Percentiles rank a stretch among this genome's conserved stretches.
Conservation (phyloP, 345 rosid species). For the Isatis tinctoria region DNA sequence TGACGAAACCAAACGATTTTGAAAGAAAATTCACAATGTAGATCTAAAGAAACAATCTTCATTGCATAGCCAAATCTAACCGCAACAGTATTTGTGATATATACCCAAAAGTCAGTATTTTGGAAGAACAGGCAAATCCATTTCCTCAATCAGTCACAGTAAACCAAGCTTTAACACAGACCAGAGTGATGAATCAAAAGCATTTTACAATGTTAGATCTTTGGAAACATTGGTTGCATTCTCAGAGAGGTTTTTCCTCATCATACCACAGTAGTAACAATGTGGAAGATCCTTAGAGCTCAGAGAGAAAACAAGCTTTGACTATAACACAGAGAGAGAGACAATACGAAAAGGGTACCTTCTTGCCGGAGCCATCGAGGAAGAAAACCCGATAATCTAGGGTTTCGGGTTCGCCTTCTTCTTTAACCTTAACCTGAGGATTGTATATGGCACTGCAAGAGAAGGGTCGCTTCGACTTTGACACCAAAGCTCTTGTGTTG, state of each 20-base stretch:
- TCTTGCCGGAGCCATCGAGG: slow-evolving; percentile 63
- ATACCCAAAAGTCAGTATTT: background rate
- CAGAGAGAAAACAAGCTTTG: background rate
- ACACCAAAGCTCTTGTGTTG: slow-evolving; percentile 20
- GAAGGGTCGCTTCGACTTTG: slow-evolving; percentile 48
- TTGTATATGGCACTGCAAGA: slow-evolving; percentile 58
- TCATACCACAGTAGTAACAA: too few relatives aligned
- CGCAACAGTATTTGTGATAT: background rate
- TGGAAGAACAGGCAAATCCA: background rate
- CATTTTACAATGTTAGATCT: background rate
- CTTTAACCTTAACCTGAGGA: slow-evolving; percentile 54
- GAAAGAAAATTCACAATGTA: background rate
- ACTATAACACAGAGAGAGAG: background rate
- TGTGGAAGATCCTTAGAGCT: background rate
- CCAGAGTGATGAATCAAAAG: slow-evolving; percentile 13
- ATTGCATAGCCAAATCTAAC: background rate
- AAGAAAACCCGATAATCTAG: slow-evolving; percentile 80
- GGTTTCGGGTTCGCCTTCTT: slow-evolving; percentile 75
- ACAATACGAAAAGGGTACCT: slow-evolving; percentile 32
- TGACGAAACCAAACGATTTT: background rate
- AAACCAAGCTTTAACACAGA: background rate
- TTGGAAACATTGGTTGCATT: background rate
- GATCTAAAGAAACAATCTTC: background rate
- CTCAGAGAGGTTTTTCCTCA: too few relatives aligned
- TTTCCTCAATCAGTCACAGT: background rate